These are phyloP conservation scores for Trichoderma gamsii DNA, from an alignment of 495 filamentous ascomycete species.

Conservation along the genomic window DNA sequence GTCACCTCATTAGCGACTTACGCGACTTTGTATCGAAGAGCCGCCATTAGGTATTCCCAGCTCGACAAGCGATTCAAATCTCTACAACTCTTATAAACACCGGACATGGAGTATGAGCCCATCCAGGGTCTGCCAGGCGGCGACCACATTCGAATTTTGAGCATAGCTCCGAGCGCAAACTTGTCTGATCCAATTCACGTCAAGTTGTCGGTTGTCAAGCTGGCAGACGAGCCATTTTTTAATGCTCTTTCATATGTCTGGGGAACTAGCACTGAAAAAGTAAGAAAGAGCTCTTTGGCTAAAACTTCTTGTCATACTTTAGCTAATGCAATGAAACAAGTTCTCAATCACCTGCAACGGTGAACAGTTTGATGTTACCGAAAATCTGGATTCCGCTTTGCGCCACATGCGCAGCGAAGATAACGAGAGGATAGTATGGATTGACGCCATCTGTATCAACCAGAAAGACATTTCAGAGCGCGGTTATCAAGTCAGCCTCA, in stretches of 20 bases:
- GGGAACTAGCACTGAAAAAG: background rate
- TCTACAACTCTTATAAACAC: background rate
- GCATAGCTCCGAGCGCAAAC: background rate
- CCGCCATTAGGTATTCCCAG: background rate
- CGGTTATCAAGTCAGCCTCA: background rate
- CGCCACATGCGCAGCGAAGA: background rate
- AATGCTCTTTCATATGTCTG: background rate
- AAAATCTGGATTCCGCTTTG: background rate
- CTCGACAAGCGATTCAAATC: too few species aligned
- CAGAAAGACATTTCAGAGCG: background rate
- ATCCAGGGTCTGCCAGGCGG: background rate
- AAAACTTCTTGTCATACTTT: too few species aligned
- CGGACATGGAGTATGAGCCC: background rate
- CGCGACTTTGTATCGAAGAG: background rate
- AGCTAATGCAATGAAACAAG: background rate
- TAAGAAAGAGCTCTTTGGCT: too few species aligned
- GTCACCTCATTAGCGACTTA: too few species aligned
- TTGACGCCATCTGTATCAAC: slow-evolving; percentile 13
- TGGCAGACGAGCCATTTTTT: background rate
- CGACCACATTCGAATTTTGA: background rate
- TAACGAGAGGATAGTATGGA: background rate
- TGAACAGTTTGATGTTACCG: background rate
- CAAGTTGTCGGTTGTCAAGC: background rate
- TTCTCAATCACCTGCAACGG: background rate
- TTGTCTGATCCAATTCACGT: slow-evolving; percentile 4